A percentile compares a stretch with the other conserved stretches of the same genome.
Evolutionary conservation across 2,329 filamentous ascomycete genomes (phyloP).

Genomic region (Diaporthe sp.): DNA sequence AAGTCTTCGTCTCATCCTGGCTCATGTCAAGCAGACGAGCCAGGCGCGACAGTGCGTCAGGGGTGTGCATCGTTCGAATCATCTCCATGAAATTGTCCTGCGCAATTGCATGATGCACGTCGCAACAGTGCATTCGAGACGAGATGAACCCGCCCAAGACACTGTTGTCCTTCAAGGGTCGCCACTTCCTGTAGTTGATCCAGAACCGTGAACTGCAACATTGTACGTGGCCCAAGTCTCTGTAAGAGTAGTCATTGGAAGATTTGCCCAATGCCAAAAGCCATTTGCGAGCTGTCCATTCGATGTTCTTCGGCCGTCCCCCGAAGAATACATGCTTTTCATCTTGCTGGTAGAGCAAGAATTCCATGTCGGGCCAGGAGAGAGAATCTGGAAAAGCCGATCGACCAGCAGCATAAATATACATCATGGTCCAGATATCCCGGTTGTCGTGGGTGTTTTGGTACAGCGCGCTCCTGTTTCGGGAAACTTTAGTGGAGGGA

Average conservation of each 20-base stretch:
- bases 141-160: not conserved
- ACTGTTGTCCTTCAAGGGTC: constrained; percentile 26
- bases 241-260: not conserved
- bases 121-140: constrained; percentile 17
- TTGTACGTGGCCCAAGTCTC: not conserved
- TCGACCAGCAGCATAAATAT: constrained; percentile 17
- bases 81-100: constrained; percentile 22
- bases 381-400: constrained; percentile 11
- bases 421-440: constrained; percentile 28
- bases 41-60: not conserved
- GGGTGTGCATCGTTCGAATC: constrained; percentile 14
- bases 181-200: constrained; percentile 13
- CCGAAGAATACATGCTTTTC: constrained; percentile 11
- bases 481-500: not conserved
- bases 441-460: not conserved
- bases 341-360: constrained; percentile 1
- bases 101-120: not conserved
- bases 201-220: not conserved
- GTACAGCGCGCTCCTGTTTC: not conserved
- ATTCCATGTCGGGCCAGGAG: constrained; percentile 20
- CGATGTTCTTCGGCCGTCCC: not conserved
- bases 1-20: not conserved
- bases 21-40: constrained; percentile 4
- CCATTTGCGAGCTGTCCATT: constrained; percentile 21
- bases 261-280: constrained; percentile 17